These are phyloP conservation scores for Asterochloris erici DNA, from an alignment of 139 green algal genomes.

Conservation along the genomic window DNA sequence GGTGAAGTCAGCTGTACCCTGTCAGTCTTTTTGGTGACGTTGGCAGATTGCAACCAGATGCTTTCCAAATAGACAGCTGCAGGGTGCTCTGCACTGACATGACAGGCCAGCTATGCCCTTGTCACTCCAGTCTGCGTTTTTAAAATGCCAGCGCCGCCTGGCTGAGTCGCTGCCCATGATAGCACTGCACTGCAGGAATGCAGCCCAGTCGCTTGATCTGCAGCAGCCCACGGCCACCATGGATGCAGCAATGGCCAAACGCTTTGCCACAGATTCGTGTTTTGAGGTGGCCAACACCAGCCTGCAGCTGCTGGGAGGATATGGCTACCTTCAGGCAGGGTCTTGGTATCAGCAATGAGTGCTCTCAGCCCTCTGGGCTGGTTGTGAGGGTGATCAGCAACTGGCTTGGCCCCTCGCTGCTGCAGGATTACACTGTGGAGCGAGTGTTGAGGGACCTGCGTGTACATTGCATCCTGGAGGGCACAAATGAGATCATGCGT, in stretches of 20 bases:
- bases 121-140: too few relatives aligned
- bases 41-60: too few relatives aligned
- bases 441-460: constrained; percentile 69
- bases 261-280: constrained; percentile 77
- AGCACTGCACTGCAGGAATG: constrained; percentile 21
- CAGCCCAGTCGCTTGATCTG: constrained; percentile 57
- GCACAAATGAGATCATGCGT: constrained; percentile 81
- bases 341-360: not conserved
- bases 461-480: constrained; percentile 83
- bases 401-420: constrained; percentile 22
- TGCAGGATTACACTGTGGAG: constrained; percentile 75
- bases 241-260: constrained; percentile 79
- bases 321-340: constrained; percentile 52
- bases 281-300: constrained; percentile 60
- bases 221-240: constrained; percentile 37
- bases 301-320: constrained; percentile 78
- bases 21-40: too few relatives aligned
- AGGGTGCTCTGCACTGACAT: too few relatives aligned
- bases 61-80: too few relatives aligned
- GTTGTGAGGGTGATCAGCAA: not conserved
- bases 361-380: not conserved
- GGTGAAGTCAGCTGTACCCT: too few relatives aligned
- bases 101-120: too few relatives aligned
- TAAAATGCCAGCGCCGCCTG: too few relatives aligned
- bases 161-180: too few relatives aligned